Percentiles rank a stretch among this genome's conserved stretches.
phyloP scores from a whole-genome alignment of 352 stramenopile species.

The Globisporangium sylvaticum region DNA sequence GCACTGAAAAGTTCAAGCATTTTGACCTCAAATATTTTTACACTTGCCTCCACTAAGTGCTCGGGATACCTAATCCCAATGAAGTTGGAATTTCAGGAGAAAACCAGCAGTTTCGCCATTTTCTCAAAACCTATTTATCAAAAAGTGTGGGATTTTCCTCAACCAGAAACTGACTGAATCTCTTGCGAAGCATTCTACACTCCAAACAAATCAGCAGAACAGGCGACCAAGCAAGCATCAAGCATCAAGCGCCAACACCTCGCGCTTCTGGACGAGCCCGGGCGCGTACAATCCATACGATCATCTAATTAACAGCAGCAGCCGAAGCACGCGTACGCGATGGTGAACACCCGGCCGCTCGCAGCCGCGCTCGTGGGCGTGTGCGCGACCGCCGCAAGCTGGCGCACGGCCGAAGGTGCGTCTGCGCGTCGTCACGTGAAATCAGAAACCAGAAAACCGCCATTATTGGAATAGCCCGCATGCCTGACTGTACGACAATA shows the following conservation, averaged over 20 bases:
- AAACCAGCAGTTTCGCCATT: too few species aligned
- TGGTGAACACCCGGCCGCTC: conserved; percentile 2
- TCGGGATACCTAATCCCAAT: too few species aligned
- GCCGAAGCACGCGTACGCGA: background rate
- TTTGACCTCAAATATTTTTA: too few species aligned
- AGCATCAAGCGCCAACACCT: background rate
- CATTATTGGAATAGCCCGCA: background rate
- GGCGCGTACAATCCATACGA: background rate
- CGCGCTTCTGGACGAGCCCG: background rate
- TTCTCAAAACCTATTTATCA: too few species aligned
- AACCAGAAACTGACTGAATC: conserved; percentile 3
- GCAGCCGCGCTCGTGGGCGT: background rate
- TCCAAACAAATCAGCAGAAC: background rate
- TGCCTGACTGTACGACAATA: background rate
- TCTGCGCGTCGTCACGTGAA: background rate
- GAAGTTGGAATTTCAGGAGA: too few species aligned
- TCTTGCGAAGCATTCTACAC: background rate
- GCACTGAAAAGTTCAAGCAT: too few species aligned
- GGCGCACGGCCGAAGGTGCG: conserved; percentile 11
- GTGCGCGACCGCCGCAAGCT: background rate
- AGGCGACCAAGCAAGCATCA: background rate
- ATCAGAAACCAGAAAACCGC: background rate
- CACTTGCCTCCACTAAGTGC: too few species aligned
- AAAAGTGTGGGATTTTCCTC: too few species aligned
- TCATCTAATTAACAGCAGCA: background rate